phyloP scores from a whole-genome alignment of 768 basidiomycete genomes.

The Suillus decipiens region DNA sequence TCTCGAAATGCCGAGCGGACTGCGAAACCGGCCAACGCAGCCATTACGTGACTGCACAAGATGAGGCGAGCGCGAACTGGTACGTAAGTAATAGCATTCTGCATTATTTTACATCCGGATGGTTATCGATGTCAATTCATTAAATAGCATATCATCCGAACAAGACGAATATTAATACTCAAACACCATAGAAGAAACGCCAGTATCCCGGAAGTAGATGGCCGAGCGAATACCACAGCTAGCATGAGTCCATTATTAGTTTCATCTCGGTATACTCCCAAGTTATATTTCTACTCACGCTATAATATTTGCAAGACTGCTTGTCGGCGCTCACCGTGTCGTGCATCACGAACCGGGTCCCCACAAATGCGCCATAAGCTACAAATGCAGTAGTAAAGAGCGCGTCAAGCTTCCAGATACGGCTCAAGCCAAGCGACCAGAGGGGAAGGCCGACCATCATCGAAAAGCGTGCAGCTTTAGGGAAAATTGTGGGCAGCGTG shows the following conservation, averaged over 20 bases:
- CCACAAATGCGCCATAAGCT: constrained; percentile 35
- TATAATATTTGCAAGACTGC: constrained; percentile 40
- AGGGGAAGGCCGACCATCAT: constrained; percentile 35
- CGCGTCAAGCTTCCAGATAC: constrained; percentile 37
- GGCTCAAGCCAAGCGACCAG: constrained; percentile 39
- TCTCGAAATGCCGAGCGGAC: too few species aligned
- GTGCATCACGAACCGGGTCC: constrained; percentile 33
- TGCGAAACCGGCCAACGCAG: too few species aligned
- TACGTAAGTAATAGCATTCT: too few species aligned
- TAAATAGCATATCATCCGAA: too few species aligned
- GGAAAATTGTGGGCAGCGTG: constrained; percentile 48
- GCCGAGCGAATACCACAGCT: constrained; percentile 39
- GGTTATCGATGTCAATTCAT: too few species aligned
- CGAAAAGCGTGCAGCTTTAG: constrained; percentile 36
- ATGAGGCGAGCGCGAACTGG: too few species aligned
- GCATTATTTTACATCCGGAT: too few species aligned
- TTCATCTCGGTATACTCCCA: not conserved
- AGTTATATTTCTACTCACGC: constrained; percentile 27
- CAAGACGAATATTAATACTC: too few species aligned
- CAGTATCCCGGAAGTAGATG: constrained; percentile 39
- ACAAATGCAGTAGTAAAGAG: constrained; percentile 30
- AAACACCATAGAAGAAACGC: constrained; percentile 31
- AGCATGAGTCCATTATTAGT: not conserved
- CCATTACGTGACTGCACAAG: too few species aligned
- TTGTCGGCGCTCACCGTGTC: constrained; percentile 33